Conservation (phyloP, 305 asterid genomes). For the Fraxinus platypoda region DNA sequence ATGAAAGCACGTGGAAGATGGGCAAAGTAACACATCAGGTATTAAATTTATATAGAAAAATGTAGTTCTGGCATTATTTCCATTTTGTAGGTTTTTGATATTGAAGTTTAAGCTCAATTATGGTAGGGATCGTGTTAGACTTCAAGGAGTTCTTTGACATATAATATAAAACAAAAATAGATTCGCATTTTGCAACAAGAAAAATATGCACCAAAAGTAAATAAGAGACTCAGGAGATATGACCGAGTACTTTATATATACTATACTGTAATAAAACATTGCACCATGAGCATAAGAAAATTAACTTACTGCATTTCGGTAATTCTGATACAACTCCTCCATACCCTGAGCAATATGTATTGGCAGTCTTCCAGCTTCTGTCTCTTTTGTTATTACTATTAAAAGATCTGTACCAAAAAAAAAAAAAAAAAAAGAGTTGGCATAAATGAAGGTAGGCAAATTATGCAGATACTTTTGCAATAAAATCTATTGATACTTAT, state of each 20-base stretch:
- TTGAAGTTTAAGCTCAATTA: slow-evolving; percentile 13
- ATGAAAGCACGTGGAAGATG: neutral
- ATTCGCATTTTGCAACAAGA: slow-evolving; percentile 1
- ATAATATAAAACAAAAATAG: neutral
- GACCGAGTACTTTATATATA: neutral
- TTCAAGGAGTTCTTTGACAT: neutral
- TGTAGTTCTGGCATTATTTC: neutral
- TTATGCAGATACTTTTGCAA: neutral
- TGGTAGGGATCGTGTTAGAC: neutral
- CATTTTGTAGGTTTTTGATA: neutral
- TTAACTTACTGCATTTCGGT: slow-evolving; percentile 75
- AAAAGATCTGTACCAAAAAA: slow-evolving; percentile 34
- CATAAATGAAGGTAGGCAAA: neutral
- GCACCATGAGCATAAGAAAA: slow-evolving; percentile 37
- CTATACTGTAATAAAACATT: slow-evolving; percentile 23
- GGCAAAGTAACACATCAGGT: neutral
- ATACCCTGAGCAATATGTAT: slow-evolving; percentile 61
- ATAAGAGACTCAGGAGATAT: neutral
- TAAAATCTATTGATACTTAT: neutral
- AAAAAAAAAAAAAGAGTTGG: neutral
- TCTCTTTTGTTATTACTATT: slow-evolving; percentile 63
- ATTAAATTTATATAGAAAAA: neutral
- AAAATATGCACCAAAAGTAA: slow-evolving; percentile 1
- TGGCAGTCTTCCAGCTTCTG: slow-evolving; percentile 76
- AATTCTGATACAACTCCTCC: slow-evolving; percentile 80